Evolutionary conservation across 305 asterid genomes (phyloP).

Genomic region (Andrographis paniculata): DNA sequence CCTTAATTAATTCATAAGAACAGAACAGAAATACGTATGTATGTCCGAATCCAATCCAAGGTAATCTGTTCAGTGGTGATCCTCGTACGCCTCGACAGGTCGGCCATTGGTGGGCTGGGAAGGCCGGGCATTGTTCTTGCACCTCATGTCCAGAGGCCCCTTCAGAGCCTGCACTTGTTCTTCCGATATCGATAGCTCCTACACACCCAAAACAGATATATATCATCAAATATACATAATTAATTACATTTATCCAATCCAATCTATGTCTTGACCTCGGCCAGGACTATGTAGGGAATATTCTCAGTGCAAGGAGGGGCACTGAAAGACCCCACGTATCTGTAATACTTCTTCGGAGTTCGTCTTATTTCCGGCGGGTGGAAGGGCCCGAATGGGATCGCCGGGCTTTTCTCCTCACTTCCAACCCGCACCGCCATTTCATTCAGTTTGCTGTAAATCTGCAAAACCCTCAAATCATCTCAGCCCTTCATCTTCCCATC

Average conservation of each 20-base stretch:
- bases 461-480: constrained; percentile 1
- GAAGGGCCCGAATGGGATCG: constrained; percentile 25
- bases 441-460: constrained; percentile 22
- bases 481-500: neutral
- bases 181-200: constrained; percentile 44
- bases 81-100: constrained; percentile 30
- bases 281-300: constrained; percentile 36
- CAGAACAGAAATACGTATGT: neutral
- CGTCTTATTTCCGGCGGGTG: constrained; percentile 30
- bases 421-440: constrained; percentile 23
- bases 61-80: neutral
- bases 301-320: constrained; percentile 61
- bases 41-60: too few species aligned
- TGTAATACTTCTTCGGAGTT: constrained; percentile 40
- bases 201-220: neutral
- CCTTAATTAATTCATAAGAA: too few species aligned
- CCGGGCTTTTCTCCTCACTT: constrained; percentile 21
- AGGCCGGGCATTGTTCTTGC: constrained; percentile 70
- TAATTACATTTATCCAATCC: too few species aligned
- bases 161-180: constrained; percentile 45
- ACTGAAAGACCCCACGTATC: constrained; percentile 47
- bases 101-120: constrained; percentile 49
- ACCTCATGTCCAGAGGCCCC: constrained; percentile 40
- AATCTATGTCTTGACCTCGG: constrained; percentile 23
- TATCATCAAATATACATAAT: too few species aligned